Base-by-base conservation (phyloP, 1,284 basidiomycete species). In the Ceratobasidium sp. region DNA sequence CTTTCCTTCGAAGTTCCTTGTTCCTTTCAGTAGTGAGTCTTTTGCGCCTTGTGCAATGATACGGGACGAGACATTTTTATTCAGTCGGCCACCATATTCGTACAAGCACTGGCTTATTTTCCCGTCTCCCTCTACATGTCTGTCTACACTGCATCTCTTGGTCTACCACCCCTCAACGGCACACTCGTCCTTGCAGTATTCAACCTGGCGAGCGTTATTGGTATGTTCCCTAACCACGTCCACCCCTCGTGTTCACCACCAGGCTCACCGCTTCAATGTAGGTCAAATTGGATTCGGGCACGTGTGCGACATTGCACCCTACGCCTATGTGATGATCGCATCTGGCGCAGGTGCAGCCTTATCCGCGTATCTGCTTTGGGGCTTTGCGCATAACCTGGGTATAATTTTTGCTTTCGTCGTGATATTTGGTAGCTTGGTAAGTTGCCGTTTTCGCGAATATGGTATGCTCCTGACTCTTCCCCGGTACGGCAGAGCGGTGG, bases 241-340 rank as follows among this genome's bases (percentile, higher is more conserved):
- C 24, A 2, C 51, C 34, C 43, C 41, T 59, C 49, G 24, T 62
- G 41, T 39, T n/a, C 14, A 14, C 13, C 16, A 43, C 19, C 16
- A 14, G 1, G 29, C 31, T 59, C 2, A 39, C 19, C n/a, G 22
- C 51, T 53, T 48, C 14, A 2, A 43, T 27, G 2, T 22, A 75
- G 76, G 77, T 14, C 75, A 76, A 53, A 74, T 78, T 41, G 13
- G 66, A 39, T 74, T 74, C 24, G 77, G 77, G 19, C 63, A 64
- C 11, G 34, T 77, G n/a, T 77, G 76, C 49, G 76, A 78, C 41
- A 46, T 58, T 9, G 62, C 59, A 6, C 66, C 72, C 13, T 76
- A 76, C 27, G 16, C 54, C 24, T 69, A 56, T 31, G 75, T 74
- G n/a, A 72, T 76, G 9, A 49, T 74, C 51, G 31, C 34, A 8